These are phyloP conservation scores for Protea cynaroides DNA, from an alignment of 164 flowering plant species.

Conservation along the genomic window DNA sequence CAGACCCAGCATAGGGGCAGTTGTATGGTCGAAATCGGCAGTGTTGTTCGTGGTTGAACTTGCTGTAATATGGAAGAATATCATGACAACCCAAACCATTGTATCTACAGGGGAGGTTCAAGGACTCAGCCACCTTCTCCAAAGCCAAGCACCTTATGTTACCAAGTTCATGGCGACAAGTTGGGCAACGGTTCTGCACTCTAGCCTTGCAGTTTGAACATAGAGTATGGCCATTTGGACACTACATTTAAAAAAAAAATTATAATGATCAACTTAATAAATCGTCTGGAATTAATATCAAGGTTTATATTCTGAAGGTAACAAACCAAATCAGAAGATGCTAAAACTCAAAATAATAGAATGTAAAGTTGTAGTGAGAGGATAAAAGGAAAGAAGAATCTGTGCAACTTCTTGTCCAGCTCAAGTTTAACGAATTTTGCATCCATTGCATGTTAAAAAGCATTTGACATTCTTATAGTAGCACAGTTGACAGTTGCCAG, in stretches of 20 bases:
- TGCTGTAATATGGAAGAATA: conserved; percentile 46
- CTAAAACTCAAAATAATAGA: no score
- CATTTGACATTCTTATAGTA: no score
- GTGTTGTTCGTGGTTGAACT: conserved; percentile 42
- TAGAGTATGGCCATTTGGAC: conserved; percentile 54
- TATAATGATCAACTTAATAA: background rate
- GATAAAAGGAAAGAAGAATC: no score
- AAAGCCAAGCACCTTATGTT: conserved; percentile 53
- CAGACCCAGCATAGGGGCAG: conserved; percentile 59
- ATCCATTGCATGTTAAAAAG: no score
- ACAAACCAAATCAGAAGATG: no score
- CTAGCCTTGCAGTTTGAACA: conserved; percentile 43
- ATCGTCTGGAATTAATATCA: no score
- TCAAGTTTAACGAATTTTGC: no score
- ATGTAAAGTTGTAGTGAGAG: no score
- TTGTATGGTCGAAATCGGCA: conserved; percentile 49
- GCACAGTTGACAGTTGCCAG: no score
- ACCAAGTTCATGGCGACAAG: conserved; percentile 49
- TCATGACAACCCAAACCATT: conserved; percentile 41
- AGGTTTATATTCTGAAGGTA: no score
- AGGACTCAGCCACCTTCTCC: conserved; percentile 52
- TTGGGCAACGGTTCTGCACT: conserved; percentile 49
- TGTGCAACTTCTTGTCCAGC: no score
- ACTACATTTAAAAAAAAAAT: conserved; percentile 26
- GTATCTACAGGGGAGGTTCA: conserved; percentile 46